Evolutionary conservation across 495 filamentous ascomycete species (phyloP), one percentile per base, ranked within the genome.

Genomic region (Neurospora sp.): DNA sequence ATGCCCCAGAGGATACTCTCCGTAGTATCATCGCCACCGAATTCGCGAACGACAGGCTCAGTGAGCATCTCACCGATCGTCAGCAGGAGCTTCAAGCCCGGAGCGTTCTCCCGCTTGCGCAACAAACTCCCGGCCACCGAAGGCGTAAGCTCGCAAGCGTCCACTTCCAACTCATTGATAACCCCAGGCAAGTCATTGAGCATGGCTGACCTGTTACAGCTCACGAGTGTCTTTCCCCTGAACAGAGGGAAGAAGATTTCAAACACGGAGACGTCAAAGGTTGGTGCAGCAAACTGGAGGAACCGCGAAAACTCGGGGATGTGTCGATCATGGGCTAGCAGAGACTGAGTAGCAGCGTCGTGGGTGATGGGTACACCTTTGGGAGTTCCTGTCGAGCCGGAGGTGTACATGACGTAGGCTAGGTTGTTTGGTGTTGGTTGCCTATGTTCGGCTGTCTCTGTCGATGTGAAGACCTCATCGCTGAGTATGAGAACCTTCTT

Each of bases 61-160:
- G 92, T 94, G 37, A 97, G 87, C 92, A 94, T 95, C 81, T 97
- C 93, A 5, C 93, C 93, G 75, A 96, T 96, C 0, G 93, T 96
- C 14, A 96, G 81, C 1, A 96, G 84, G 1, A 92, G 79, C 35
- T 83, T 84, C 42, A 97, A 77, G 1, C 81, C 78, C 0, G 93
- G 93, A 0, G 88, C 91, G 23, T 84, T 85, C 1, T 84, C 77
- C 59, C 91, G 86, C 7, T 82, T 88, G 12, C 86, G 85, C 23
- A 97, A 81, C 14, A 96, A 77, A 54, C 88, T 91, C 5, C 88
- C 88, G 0, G 89, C 91, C 7, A 96, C 93, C 1, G 93, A 94
- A 0, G 93, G 93, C 2, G 93, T 96, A 54, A 96, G 81, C 81
- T 96, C 93, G 62, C 90, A 92, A 3, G 90, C 93, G 77, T 97